These are phyloP conservation scores for Gynochthodes officinalis DNA, from an alignment of 257 asterid genomes.

Conservation along the genomic window DNA sequence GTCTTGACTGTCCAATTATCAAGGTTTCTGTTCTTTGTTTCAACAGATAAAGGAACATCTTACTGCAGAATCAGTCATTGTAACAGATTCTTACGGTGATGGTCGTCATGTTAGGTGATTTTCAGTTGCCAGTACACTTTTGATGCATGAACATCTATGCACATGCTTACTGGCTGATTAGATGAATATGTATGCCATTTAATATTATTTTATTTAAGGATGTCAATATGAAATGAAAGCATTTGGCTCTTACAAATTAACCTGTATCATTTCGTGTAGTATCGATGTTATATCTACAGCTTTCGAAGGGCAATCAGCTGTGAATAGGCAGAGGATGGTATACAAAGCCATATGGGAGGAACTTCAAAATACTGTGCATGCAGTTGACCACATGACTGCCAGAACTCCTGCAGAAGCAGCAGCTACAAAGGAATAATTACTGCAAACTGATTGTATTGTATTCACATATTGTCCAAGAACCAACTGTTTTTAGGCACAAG, in stretches of 20 bases:
- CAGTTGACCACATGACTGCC: constrained; percentile 96
- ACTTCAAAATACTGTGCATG: constrained; percentile 84
- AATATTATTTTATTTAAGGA: background rate
- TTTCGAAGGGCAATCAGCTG: constrained; percentile 91
- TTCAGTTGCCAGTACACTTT: background rate
- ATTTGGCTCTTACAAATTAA: background rate
- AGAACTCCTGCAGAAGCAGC: constrained; percentile 76
- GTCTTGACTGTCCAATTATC: background rate
- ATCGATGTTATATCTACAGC: constrained; percentile 73
- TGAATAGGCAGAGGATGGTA: constrained; percentile 97
- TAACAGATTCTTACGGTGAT: constrained; percentile 86
- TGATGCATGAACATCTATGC: background rate
- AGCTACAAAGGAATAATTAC: constrained; percentile 26
- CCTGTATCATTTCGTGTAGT: constrained; percentile 36
- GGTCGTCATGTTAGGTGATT: constrained; percentile 97
- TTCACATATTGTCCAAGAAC: background rate
- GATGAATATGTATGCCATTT: no score
- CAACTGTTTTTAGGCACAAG: background rate
- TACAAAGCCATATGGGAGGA: constrained; percentile 99
- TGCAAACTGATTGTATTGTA: background rate
- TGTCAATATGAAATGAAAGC: background rate
- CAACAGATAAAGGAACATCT: constrained; percentile 81
- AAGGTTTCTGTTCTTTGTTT: background rate
- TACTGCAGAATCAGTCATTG: constrained; percentile 72
- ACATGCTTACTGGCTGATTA: background rate